Evolutionary conservation across 2,329 filamentous ascomycete species (phyloP).

Genomic region (Mycogone perniciosa): DNA sequence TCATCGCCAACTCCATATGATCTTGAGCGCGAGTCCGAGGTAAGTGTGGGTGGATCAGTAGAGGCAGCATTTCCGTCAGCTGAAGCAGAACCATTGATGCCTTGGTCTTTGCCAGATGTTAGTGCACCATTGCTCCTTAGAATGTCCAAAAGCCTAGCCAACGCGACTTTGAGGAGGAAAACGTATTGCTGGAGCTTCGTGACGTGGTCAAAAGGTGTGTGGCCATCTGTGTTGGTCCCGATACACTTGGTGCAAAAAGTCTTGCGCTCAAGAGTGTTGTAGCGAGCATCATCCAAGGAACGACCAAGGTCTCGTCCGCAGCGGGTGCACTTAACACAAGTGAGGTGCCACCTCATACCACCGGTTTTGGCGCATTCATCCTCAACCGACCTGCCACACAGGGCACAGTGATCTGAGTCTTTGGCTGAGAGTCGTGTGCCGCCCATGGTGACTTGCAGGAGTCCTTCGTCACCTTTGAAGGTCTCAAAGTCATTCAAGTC

Average conservation of each 20-base stretch:
- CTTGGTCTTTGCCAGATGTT: slow-evolving; percentile 66
- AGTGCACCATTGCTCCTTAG: slow-evolving; percentile 77
- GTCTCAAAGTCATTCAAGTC: slow-evolving; percentile 79
- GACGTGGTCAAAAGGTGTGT: slow-evolving; percentile 60
- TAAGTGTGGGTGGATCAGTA: slow-evolving; percentile 50
- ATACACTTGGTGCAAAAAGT: slow-evolving; percentile 68
- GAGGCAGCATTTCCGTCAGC: slow-evolving; percentile 45
- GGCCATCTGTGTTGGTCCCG: slow-evolving; percentile 46
- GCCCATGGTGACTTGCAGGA: slow-evolving; percentile 58
- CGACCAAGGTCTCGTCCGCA: slow-evolving; percentile 60
- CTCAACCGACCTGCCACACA: slow-evolving; percentile 83
- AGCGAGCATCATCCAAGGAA: slow-evolving; percentile 61
- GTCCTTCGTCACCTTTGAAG: slow-evolving; percentile 63
- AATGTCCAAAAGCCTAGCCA: slow-evolving; percentile 83
- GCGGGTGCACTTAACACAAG: slow-evolving; percentile 71
- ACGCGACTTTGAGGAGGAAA: slow-evolving; percentile 83
- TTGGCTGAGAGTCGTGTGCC: slow-evolving; percentile 63
- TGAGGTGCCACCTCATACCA: slow-evolving; percentile 75
- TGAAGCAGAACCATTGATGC: slow-evolving; percentile 26
- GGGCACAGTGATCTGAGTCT: slow-evolving; percentile 75
- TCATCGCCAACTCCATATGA: slow-evolving; percentile 57
- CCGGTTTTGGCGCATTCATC: slow-evolving; percentile 79
- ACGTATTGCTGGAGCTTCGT: slow-evolving; percentile 91
- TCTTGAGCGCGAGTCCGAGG: slow-evolving; percentile 65
- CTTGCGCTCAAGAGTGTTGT: slow-evolving; percentile 60